Percentiles rank a stretch among this genome's conserved stretches.
Evolutionary conservation across 345 rosid species (phyloP).

Genomic region (Angophora floribunda): DNA sequence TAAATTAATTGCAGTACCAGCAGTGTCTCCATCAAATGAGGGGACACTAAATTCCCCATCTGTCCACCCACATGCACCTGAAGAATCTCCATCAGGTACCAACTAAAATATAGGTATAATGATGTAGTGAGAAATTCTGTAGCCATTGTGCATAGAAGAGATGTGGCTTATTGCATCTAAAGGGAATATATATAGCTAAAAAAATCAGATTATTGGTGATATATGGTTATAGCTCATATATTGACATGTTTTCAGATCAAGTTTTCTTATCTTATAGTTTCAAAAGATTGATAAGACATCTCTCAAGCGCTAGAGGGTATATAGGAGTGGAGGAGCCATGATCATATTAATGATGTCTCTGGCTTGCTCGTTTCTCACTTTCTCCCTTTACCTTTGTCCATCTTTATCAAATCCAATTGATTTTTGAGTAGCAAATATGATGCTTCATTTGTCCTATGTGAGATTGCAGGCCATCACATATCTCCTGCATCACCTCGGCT

Average conservation of each 20-base stretch:
- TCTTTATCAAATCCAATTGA: not conserved
- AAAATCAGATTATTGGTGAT: not conserved
- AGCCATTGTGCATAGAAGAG: not conserved
- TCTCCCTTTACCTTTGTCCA: not conserved
- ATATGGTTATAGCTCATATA: not conserved
- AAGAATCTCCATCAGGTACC: conserved; percentile 45
- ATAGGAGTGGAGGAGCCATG: not conserved
- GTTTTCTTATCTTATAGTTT: not conserved
- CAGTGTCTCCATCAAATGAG: conserved; percentile 28
- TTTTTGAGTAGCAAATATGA: not conserved
- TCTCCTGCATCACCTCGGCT: conserved; percentile 41
- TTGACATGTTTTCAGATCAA: not conserved
- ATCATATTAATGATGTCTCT: not conserved
- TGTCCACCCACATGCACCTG: conserved; percentile 21
- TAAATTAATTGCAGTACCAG: conserved; percentile 10
- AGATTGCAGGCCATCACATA: conserved; percentile 25
- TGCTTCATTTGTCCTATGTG: not conserved
- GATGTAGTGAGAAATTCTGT: not conserved
- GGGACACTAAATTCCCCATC: conserved; percentile 22
- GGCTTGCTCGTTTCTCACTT: not conserved
- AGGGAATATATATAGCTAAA: not conserved
- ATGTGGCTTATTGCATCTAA: not conserved
- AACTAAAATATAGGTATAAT: not conserved
- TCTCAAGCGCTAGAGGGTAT: not conserved
- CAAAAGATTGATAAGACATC: not conserved